Conservation (phyloP, 768 basidiomycete genomes). For the Leccinellum albellum region DNA sequence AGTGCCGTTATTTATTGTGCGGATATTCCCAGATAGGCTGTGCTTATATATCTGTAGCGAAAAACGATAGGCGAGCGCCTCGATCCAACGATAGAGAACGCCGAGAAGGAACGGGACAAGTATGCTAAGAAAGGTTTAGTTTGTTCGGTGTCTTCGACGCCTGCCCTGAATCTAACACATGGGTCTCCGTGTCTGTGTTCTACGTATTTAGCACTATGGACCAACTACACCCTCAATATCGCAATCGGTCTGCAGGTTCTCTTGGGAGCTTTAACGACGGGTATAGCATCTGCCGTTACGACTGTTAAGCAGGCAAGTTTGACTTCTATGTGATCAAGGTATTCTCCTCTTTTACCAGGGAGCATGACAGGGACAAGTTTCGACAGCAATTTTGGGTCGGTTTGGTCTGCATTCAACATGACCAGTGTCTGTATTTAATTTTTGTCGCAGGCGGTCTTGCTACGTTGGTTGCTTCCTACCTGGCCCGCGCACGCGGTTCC, state of each 20-base stretch:
- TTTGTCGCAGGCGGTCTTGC: slow-evolving; percentile 50
- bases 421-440: neutral
- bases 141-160: neutral
- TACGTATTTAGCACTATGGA: slow-evolving; percentile 29
- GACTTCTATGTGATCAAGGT: neutral
- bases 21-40: neutral
- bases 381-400: slow-evolving; percentile 39
- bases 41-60: slow-evolving; percentile 10
- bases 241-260: slow-evolving; percentile 64
- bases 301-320: slow-evolving; percentile 39
- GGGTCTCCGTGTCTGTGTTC: neutral
- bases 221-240: slow-evolving; percentile 35
- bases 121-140: slow-evolving; percentile 43
- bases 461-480: slow-evolving; percentile 67
- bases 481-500: slow-evolving; percentile 66
- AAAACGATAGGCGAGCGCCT: slow-evolving; percentile 52
- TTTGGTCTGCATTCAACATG: neutral
- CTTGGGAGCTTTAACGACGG: slow-evolving; percentile 65
- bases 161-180: neutral
- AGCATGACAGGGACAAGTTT: slow-evolving; percentile 25
- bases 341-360: neutral
- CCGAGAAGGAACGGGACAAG: slow-evolving; percentile 44
- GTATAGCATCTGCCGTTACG: slow-evolving; percentile 47
- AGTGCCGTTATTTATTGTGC: neutral
- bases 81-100: slow-evolving; percentile 48